Base-by-base conservation (phyloP, 164 flowering plant genomes). In the Berberis vulgaris region DNA sequence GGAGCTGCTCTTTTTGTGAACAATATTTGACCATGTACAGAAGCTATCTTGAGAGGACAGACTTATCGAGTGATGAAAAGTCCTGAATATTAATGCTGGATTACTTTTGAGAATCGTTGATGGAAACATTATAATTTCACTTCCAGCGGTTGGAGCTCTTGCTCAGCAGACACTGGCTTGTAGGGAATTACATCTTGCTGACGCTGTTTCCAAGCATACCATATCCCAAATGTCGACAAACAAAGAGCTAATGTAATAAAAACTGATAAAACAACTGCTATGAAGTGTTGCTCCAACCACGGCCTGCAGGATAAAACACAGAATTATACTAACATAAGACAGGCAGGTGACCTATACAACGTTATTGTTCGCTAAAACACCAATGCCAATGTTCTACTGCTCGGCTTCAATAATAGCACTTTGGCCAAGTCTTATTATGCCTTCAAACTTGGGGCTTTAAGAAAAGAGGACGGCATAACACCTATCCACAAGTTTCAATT, bases 141-240 rank as follows among this genome's bases (percentile, higher is more conserved):
- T 68, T 52, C 26, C 49, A 84, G 60, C 1, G 77, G 88, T 75
- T 88, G 92, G 43, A 88, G 86, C 72, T 88, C 96, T 72, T 86
- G 91, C 74, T 88, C 96, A 2, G 26, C 67, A 57, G 60, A 79
- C 10, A 86, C 86, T 7, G 89, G 91, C 71, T 77, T 80, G 79
- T 88, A 86, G 41, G 78, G 3, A 45, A 55, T 0, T 10, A 53
- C 67, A 65, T 77, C 78, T 66, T 78, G 80, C 65, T 62, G 72
- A 66, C 75, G 68, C 13, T 53, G 76, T 74, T 77, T 83, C 88
- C 84, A 73, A 43, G 81, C 57, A 61, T 71, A 59, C 82, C 82
- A 84, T 41, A 70, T 62, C 52, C 85, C 91, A 41, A 58, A 54
- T 13, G 66, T 77, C 61, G 76, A 72, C 45, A 82, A 60, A 60